A percentile compares a stretch with the other conserved stretches of the same genome.
Conservation (phyloP, 148 eudicot species). For the Fagopyrum tataricum region DNA sequence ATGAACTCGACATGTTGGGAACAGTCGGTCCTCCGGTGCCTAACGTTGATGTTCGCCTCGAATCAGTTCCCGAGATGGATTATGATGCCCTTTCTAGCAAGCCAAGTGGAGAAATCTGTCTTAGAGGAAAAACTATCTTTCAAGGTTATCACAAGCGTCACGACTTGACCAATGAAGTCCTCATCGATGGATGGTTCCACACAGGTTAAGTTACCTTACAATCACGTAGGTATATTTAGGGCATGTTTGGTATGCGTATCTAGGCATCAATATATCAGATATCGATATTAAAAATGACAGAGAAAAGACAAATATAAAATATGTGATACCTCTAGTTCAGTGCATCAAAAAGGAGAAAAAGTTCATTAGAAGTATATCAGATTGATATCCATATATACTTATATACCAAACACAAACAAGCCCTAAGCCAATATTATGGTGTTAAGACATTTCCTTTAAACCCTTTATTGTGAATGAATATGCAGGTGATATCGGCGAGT, state of each 20-base stretch:
- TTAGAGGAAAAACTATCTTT: slow-evolving; percentile 77
- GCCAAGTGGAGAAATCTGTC: slow-evolving; percentile 81
- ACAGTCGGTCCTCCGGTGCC: slow-evolving; percentile 94
- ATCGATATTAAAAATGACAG: too few species aligned
- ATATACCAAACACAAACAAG: too few species aligned
- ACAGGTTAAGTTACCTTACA: slow-evolving; percentile 45
- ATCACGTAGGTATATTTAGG: too few species aligned
- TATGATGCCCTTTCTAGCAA: slow-evolving; percentile 72
- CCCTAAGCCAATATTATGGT: too few species aligned
- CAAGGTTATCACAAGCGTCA: slow-evolving; percentile 87
- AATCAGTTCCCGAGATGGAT: slow-evolving; percentile 95
- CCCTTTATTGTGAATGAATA: background rate
- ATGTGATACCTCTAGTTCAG: too few species aligned
- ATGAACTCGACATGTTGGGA: slow-evolving; percentile 71
- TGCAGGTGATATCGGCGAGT: slow-evolving; percentile 93
- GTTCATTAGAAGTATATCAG: too few species aligned
- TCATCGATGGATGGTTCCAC: slow-evolving; percentile 93
- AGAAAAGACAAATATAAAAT: too few species aligned
- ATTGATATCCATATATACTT: too few species aligned
- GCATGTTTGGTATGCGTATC: too few species aligned
- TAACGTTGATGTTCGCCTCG: slow-evolving; percentile 71
- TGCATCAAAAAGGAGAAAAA: too few species aligned
- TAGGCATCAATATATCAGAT: too few species aligned
- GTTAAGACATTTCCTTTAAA: too few species aligned
- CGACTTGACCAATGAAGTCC: slow-evolving; percentile 82